Conservation (phyloP, 83 land plant genomes). For the Larix sibirica region DNA sequence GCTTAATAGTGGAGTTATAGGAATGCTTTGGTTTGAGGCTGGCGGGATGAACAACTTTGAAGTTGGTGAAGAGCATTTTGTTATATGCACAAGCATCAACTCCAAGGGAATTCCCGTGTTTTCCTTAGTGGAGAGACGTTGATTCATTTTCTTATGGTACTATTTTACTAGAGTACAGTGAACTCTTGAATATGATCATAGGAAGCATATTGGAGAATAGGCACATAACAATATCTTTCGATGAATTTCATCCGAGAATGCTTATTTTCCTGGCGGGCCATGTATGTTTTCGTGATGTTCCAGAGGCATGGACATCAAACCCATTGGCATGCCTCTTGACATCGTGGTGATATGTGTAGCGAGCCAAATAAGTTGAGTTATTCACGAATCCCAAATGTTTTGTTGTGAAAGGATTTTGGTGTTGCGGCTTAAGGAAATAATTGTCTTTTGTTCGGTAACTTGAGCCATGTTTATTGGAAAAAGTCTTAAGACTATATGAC, state of each 20-base stretch:
- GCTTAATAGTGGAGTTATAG: constrained; percentile 54
- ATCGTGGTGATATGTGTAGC: too few relatives aligned
- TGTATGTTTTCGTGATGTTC: too few relatives aligned
- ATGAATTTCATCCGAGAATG: background rate
- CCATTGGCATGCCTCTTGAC: too few relatives aligned
- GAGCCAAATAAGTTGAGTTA: too few relatives aligned
- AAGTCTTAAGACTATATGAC: too few relatives aligned
- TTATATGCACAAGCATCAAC: constrained; percentile 48
- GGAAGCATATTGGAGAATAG: background rate
- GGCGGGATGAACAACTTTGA: constrained; percentile 36
- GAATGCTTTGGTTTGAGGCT: constrained; percentile 61
- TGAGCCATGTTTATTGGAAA: too few relatives aligned
- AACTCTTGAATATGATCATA: background rate
- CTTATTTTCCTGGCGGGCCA: background rate
- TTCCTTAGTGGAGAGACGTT: constrained; percentile 32
- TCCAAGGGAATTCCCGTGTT: constrained; percentile 60
- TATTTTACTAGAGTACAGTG: background rate
- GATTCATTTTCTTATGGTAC: background rate
- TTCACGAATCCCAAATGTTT: too few relatives aligned
- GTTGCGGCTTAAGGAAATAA: too few relatives aligned
- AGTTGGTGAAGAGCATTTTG: constrained; percentile 46
- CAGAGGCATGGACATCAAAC: too few relatives aligned
- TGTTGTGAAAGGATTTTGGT: too few relatives aligned
- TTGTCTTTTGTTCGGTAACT: too few relatives aligned
- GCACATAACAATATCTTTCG: background rate